Percentiles rank a stretch among this genome's conserved stretches.
Conservation (phyloP, 2,329 filamentous ascomycete species). For the Fusarium sp. region DNA sequence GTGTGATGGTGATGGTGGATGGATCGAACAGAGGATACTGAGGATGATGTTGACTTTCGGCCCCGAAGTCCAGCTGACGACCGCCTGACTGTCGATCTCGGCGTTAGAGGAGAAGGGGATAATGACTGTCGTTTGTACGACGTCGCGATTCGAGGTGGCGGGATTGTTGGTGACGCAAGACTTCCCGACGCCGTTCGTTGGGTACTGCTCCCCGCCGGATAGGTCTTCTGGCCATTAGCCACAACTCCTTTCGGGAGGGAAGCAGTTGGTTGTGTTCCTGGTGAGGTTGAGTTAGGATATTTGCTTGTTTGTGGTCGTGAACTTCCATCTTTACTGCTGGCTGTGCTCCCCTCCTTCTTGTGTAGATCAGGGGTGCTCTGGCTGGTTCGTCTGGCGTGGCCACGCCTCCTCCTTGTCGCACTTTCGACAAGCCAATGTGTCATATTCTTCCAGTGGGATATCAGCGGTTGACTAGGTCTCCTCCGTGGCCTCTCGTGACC, state of each 20-base stretch:
- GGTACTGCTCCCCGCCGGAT: constrained; percentile 23
- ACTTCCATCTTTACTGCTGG: constrained; percentile 61
- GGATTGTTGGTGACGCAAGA: constrained; percentile 43
- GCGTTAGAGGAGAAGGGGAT: constrained; percentile 87
- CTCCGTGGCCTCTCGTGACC: constrained; percentile 60
- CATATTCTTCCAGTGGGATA: constrained; percentile 71
- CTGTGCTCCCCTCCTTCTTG: constrained; percentile 57
- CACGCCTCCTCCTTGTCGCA: constrained; percentile 62
- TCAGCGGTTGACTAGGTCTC: constrained; percentile 66
- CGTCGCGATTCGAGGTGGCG: constrained; percentile 46
- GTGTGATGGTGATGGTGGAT: constrained; percentile 87
- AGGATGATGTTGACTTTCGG: constrained; percentile 95
- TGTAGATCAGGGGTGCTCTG: constrained; percentile 69
- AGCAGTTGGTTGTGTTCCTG: constrained; percentile 51
- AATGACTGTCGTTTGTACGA: constrained; percentile 79
- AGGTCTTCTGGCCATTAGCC: constrained; percentile 58
- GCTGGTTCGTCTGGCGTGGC: constrained; percentile 60
- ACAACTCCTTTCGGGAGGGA: constrained; percentile 61
- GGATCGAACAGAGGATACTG: constrained; percentile 89
- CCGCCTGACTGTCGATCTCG: constrained; percentile 84
- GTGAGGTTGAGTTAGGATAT: constrained; percentile 55
- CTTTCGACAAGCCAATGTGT: constrained; percentile 71
- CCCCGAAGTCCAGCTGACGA: constrained; percentile 85
- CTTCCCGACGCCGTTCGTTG: constrained; percentile 38
- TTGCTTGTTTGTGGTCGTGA: constrained; percentile 70